Evolutionary conservation across 305 asterid genomes (phyloP).

Genomic region (Lippia alba): DNA sequence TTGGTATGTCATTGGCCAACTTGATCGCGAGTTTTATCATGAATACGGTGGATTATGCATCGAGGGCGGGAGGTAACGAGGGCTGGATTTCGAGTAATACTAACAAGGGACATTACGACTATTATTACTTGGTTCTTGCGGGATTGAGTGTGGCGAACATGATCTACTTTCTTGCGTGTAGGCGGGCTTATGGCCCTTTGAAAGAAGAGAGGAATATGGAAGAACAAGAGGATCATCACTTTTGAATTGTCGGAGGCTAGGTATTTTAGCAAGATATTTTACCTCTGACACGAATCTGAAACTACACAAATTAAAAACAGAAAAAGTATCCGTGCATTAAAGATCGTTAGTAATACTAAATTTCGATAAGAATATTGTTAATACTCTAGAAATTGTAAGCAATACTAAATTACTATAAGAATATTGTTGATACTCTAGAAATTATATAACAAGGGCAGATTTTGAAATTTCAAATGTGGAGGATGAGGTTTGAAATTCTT

Average conservation of each 20-base stretch:
- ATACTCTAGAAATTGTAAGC: too few species aligned
- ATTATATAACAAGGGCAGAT: too few species aligned
- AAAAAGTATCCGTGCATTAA: too few species aligned
- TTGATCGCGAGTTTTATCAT: constrained; percentile 55
- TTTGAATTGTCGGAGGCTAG: constrained; percentile 11
- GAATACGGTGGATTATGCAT: constrained; percentile 44
- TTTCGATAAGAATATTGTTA: too few species aligned
- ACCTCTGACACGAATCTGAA: too few species aligned
- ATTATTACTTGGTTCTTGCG: constrained; percentile 69
- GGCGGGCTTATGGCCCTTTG: constrained; percentile 55
- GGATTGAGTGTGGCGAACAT: constrained; percentile 55
- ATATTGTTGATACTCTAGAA: too few species aligned
- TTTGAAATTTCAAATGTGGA: too few species aligned
- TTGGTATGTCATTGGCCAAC: constrained; percentile 54
- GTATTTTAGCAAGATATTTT: too few species aligned
- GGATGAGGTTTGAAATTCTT: too few species aligned
- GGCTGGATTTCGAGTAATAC: constrained; percentile 66
- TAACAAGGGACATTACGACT: constrained; percentile 66
- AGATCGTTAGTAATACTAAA: too few species aligned
- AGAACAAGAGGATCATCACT: constrained; percentile 28
- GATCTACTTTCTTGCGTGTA: constrained; percentile 56
- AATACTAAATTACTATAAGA: too few species aligned
- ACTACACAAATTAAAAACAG: too few species aligned
- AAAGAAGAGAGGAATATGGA: constrained; percentile 36
- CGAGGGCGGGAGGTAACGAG: constrained; percentile 47